phyloP scores from a whole-genome alignment of 164 flowering plant species.

The Nymphaea thermarum region DNA sequence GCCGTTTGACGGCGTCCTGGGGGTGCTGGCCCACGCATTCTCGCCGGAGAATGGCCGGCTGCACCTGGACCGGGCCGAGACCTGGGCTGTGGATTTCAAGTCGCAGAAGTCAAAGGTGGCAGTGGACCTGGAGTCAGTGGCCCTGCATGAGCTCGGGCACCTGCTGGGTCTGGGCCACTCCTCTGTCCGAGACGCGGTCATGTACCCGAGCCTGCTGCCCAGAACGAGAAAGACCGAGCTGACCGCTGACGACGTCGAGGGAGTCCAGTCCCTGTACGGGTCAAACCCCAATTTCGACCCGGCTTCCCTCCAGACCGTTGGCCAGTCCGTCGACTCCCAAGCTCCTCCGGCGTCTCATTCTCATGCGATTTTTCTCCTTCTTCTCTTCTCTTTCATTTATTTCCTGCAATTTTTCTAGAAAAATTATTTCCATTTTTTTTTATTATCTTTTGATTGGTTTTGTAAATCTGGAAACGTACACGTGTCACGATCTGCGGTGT shows the following conservation, averaged over 20 bases:
- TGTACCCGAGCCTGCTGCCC: slow-evolving; percentile 70
- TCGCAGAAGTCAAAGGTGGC: slow-evolving; percentile 34
- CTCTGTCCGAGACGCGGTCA: slow-evolving; percentile 40
- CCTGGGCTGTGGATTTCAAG: slow-evolving; percentile 55
- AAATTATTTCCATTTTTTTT: background rate
- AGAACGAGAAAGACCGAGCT: slow-evolving; percentile 46
- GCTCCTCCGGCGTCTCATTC: background rate
- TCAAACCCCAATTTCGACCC: slow-evolving; percentile 54
- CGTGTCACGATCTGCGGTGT: no score
- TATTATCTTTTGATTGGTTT: background rate
- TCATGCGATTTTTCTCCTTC: background rate
- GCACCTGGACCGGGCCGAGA: slow-evolving; percentile 60
- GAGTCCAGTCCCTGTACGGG: slow-evolving; percentile 67
- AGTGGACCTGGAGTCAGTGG: slow-evolving; percentile 73
- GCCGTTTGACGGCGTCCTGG: slow-evolving; percentile 69
- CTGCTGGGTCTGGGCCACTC: slow-evolving; percentile 56
- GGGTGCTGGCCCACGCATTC: slow-evolving; percentile 62
- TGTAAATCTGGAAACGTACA: background rate
- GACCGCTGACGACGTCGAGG: slow-evolving; percentile 48
- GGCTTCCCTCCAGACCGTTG: background rate
- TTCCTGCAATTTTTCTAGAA: background rate
- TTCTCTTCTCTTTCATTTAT: background rate
- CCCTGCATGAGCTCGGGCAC: slow-evolving; percentile 80
- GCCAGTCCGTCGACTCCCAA: background rate
- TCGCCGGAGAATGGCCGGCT: slow-evolving; percentile 56